Base-by-base conservation (phyloP, 805 yeast genomes). In the Candida adriatica region DNA sequence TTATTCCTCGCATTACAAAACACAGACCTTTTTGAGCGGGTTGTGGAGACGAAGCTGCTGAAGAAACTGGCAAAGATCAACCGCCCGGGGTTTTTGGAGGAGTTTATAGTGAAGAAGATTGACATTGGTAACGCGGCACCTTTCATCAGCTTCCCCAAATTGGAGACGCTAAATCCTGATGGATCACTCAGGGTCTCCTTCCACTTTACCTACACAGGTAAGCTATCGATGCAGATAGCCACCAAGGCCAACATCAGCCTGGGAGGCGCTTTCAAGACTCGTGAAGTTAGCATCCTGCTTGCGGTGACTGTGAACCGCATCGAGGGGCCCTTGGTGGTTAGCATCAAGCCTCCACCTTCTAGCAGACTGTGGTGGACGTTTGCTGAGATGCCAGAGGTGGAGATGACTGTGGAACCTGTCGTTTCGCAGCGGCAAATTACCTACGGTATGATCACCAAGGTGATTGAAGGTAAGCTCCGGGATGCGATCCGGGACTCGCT, bases 341-440 rank as follows among this genome's bases (percentile, higher is more conserved):
- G 71, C 24, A 51, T 90, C 20, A 92, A 92, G 51, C 85, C 94
- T 1, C 95, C 96, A 2, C 97, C 98, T 7, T 78, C 95, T 2
- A 77, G 75, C 32, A 69, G 98, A 48, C 48, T 92, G 1, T 92
- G 98, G 98, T 92, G 86, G 51, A 73, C 84, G 2, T 92, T 87
- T 54, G 82, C 75, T 39, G 57, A 69, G 8, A 84, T 79, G 69
- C 98, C 98, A 0, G 63, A 67, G 7, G 56, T 90, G 50, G 80
- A 76, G 34, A 53, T 90, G 37, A 75, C 70, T 21, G 78, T 88
- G 30, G 96, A 87, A 54, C 98, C 98, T 0, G 73, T 85, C n/a
- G 85, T 90, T 8, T 82, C 94, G 43, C 75, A 94, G 5, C 68
- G 94, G 34, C 83, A 84, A 43, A 60, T 92, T 43, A 75, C 85